Conservation (phyloP, 2,329 filamentous ascomycete genomes). For the Penicillium sp. region DNA sequence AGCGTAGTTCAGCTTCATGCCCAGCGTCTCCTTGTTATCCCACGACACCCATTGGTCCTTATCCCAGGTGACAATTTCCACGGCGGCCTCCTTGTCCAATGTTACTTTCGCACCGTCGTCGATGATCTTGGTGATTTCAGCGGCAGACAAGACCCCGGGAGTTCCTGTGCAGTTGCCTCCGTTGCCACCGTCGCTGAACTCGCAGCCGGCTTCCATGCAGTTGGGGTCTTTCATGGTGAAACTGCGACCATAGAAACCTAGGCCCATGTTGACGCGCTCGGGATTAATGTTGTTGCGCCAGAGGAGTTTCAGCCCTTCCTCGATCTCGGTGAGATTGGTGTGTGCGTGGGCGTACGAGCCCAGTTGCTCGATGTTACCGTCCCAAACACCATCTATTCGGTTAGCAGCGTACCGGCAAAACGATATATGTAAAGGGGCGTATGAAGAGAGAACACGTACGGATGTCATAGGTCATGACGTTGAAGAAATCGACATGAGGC, state of each 20-base stretch:
- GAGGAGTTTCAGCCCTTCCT: conserved; percentile 27
- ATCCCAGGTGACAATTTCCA: conserved; percentile 18
- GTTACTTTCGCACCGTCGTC: conserved; percentile 9
- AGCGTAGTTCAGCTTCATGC: conserved; percentile 37
- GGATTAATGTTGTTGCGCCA: conserved; percentile 26
- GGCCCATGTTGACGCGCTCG: conserved; percentile 15
- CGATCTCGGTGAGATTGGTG: conserved; percentile 34
- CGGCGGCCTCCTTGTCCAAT: conserved; percentile 19
- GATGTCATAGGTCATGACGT: conserved; percentile 30
- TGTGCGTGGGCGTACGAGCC: conserved; percentile 16
- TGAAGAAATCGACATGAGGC: conserved; percentile 26
- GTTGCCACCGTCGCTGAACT: conserved; percentile 19
- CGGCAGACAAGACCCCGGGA: too few species aligned
- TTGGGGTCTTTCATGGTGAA: neutral
- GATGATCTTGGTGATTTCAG: conserved; percentile 28
- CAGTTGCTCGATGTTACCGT: conserved; percentile 10
- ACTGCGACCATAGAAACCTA: conserved; percentile 27
- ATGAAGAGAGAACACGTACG: conserved; percentile 10
- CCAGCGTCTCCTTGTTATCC: conserved; percentile 39
- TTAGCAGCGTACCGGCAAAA: too few species aligned
- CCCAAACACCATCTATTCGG: too few species aligned
- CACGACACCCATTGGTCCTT: conserved; percentile 29
- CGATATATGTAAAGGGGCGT: too few species aligned
- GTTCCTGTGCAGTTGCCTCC: conserved; percentile 12
- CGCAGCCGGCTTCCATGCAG: conserved; percentile 14